phyloP scores from a whole-genome alignment of 2,329 filamentous ascomycete species.

The Herpomyces periplanetae region DNA sequence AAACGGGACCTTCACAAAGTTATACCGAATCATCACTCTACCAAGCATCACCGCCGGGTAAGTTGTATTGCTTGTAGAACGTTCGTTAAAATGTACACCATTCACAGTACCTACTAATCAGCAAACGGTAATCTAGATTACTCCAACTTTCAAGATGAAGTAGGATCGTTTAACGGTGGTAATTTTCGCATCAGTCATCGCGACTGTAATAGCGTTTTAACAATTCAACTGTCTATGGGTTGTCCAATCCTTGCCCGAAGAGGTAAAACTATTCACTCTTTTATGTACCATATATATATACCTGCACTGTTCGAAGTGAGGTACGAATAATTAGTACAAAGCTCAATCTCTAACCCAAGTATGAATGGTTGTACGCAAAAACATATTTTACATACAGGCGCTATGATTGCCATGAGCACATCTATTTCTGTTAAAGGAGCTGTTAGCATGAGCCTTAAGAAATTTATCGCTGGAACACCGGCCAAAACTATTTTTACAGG shows the following conservation, averaged over 20 bases:
- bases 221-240: constrained; percentile 53
- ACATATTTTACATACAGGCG: constrained; percentile 11
- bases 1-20: too few relatives aligned
- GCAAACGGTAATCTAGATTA: too few relatives aligned
- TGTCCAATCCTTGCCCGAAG: constrained; percentile 48
- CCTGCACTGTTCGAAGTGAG: constrained; percentile 1
- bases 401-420: constrained; percentile 82
- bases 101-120: too few relatives aligned
- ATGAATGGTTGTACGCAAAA: neutral
- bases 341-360: constrained; percentile 1
- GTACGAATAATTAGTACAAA: constrained; percentile 1
- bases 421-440: constrained; percentile 45
- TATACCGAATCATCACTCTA: too few relatives aligned
- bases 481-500: constrained; percentile 41
- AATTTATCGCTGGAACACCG: constrained; percentile 48
- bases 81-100: too few relatives aligned
- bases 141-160: constrained; percentile 52
- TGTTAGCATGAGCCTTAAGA: constrained; percentile 61
- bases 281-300: too few relatives aligned
- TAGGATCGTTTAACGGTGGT: constrained; percentile 88
- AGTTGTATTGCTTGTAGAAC: too few relatives aligned
- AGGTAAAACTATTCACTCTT: constrained; percentile 14
- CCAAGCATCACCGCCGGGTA: too few relatives aligned
- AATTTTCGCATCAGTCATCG: constrained; percentile 74
- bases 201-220: constrained; percentile 59